These are phyloP conservation scores for Termitomyces sp. DNA, from an alignment of 768 basidiomycete species.

Conservation along the genomic window DNA sequence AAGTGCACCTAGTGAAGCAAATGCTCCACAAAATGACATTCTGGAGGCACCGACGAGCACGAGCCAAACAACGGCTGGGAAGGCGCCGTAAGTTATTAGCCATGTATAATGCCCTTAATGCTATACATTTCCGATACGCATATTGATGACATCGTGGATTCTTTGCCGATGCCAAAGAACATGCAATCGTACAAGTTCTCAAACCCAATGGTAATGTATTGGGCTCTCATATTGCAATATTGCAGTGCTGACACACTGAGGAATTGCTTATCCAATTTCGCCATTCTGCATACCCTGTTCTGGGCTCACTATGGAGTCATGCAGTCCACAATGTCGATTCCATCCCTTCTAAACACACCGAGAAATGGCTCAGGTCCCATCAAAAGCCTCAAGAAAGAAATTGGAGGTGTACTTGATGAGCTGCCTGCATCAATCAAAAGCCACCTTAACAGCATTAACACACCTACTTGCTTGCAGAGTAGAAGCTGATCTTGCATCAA, in stretches of 20 bases:
- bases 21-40: background rate
- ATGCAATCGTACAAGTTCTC: background rate
- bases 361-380: too few relatives aligned
- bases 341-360: too few relatives aligned
- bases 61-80: conserved; percentile 1
- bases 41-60: background rate
- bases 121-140: background rate
- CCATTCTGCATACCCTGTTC: background rate
- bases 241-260: background rate
- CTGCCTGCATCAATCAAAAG: too few relatives aligned
- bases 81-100: conserved; percentile 4
- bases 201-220: background rate
- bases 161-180: background rate
- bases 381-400: too few relatives aligned
- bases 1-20: background rate
- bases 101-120: background rate
- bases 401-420: too few relatives aligned
- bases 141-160: background rate
- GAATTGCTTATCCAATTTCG: background rate
- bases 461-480: too few relatives aligned
- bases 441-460: too few relatives aligned
- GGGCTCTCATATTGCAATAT: too few relatives aligned
- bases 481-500: too few relatives aligned
- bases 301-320: too few relatives aligned
- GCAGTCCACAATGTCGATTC: too few relatives aligned